Base-by-base conservation (phyloP, 805 yeast genomes). In the Komagataella pastoris region DNA sequence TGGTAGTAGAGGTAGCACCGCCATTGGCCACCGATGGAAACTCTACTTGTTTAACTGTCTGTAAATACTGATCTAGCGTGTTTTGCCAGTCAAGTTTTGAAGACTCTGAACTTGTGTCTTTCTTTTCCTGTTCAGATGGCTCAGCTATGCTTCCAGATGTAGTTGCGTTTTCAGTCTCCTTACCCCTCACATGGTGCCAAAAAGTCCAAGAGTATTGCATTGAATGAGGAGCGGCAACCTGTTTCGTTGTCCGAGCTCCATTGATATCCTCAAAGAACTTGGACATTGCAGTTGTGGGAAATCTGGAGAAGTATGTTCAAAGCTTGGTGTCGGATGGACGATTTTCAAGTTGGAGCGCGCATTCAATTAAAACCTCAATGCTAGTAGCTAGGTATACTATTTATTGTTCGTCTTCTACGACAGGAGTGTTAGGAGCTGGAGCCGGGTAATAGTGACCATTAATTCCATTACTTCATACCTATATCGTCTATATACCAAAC, bases 131-230 rank as follows among this genome's bases (percentile, higher is more conserved):
- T 12, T 45, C 54, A 12, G 24, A 47, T 23, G 50, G 59, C 6
- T 59, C 62, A 7, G 52, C 49, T 10, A 52, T 46, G n/a, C 47
- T 17, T 30, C n/a, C 17, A 3, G 49, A 49, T 7, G 52, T 58
- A 46, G 53, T 51, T 10, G 51, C 51, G 12, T 56, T 61, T 12
- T 55, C 57, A 3, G 55, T 55, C 44, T 50, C 53, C 51, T 62
- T 65, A 45, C 57, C 55, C 52, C 77, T 56, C 19, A 69, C 64
- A 56, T 74, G 78, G 57, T 70, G 68, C 79, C 79, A 74, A 54
- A 73, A 61, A 30, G 75, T 68, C 79, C 79, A 74, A 57, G 75
- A 68, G 58, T 71, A 73, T 17, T 74, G 73, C 53, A 74, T 63
- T 8, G 67, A 61, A 56, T 73, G 75, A 56, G 23, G n/a, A 12